These are phyloP conservation scores for Metahyphopichia silvanorum DNA, from an alignment of 805 yeast genomes.

Conservation along the genomic window DNA sequence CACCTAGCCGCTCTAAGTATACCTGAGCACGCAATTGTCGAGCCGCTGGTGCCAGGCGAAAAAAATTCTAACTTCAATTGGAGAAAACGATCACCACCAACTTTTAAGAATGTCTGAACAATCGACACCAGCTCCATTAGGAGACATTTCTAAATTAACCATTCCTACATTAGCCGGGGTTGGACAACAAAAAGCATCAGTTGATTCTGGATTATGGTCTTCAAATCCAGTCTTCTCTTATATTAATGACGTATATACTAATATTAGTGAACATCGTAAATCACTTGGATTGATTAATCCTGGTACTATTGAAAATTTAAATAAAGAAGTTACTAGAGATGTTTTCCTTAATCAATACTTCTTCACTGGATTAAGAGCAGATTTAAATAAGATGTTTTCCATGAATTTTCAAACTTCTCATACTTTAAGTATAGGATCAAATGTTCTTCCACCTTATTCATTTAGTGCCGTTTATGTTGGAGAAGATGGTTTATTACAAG, in stretches of 20 bases:
- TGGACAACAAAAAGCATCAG: constrained; percentile 49
- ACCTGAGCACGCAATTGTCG: no score
- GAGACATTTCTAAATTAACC: constrained; percentile 57
- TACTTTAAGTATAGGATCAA: constrained; percentile 84
- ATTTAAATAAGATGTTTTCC: constrained; percentile 85
- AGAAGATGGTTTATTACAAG: constrained; percentile 84
- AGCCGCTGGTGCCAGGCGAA: no score
- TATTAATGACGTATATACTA: constrained; percentile 70
- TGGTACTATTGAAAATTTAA: constrained; percentile 90
- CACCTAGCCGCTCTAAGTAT: no score
- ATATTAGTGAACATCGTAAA: constrained; percentile 72
- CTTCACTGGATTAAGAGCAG: constrained; percentile 96
- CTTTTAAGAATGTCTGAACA: constrained; percentile 2
- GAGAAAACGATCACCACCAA: no score
- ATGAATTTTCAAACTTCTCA: constrained; percentile 95
- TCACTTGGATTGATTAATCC: constrained; percentile 85
- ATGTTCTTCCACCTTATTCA: constrained; percentile 83
- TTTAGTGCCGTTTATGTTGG: constrained; percentile 86
- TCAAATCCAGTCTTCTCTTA: constrained; percentile 81
- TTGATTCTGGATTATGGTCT: constrained; percentile 62
- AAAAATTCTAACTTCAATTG: no score
- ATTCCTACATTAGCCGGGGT: constrained; percentile 59
- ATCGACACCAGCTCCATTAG: constrained; percentile 46
- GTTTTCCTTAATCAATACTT: constrained; percentile 86
- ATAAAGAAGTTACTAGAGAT: constrained; percentile 91